Percentiles rank a stretch among this genome's conserved stretches.
Evolutionary conservation across 1,139 yeast species (phyloP).

Genomic region (Protomyces pachydermus): DNA sequence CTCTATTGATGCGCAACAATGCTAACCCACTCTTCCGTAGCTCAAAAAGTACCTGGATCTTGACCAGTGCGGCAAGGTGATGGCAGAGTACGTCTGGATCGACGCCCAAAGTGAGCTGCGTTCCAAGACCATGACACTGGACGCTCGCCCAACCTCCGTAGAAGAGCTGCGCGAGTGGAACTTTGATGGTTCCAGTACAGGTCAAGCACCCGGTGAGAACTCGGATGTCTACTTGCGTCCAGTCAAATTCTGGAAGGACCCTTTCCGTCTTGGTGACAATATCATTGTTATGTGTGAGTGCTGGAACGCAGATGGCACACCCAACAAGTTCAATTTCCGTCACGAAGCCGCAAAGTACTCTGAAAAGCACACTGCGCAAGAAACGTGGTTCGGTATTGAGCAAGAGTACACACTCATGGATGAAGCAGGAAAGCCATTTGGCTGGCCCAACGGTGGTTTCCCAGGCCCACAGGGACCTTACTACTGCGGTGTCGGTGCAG

Average conservation of each 20-base stretch:
- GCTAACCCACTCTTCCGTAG: not conserved
- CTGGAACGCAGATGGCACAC: constrained; percentile 98
- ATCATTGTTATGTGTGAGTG: constrained; percentile 91
- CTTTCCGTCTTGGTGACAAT: constrained; percentile 97
- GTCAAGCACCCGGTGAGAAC: constrained; percentile 97
- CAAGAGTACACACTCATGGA: constrained; percentile 97
- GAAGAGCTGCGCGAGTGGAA: constrained; percentile 98
- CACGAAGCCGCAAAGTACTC: constrained; percentile 94
- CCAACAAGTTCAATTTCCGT: constrained; percentile 97
- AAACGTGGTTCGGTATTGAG: constrained; percentile 96
- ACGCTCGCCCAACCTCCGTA: constrained; percentile 60
- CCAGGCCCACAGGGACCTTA: constrained; percentile 99
- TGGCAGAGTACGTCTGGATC: constrained; percentile 98
- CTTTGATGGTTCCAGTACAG: constrained; percentile 97
- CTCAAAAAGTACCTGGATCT: constrained; percentile 64
- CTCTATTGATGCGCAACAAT: not conserved
- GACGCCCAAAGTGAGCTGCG: constrained; percentile 89
- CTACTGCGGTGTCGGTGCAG: constrained; percentile 99
- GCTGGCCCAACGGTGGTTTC: constrained; percentile 99
- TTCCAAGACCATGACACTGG: constrained; percentile 85
- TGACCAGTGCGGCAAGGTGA: constrained; percentile 76
- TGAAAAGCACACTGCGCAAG: constrained; percentile 82
- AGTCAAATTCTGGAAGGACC: constrained; percentile 88
- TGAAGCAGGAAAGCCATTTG: constrained; percentile 82
- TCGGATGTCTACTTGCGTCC: constrained; percentile 94